Evolutionary conservation across 495 filamentous ascomycete genomes (phyloP), one percentile per base, ranked within the genome.

Genomic region (Chlorociboria aeruginascens): DNA sequence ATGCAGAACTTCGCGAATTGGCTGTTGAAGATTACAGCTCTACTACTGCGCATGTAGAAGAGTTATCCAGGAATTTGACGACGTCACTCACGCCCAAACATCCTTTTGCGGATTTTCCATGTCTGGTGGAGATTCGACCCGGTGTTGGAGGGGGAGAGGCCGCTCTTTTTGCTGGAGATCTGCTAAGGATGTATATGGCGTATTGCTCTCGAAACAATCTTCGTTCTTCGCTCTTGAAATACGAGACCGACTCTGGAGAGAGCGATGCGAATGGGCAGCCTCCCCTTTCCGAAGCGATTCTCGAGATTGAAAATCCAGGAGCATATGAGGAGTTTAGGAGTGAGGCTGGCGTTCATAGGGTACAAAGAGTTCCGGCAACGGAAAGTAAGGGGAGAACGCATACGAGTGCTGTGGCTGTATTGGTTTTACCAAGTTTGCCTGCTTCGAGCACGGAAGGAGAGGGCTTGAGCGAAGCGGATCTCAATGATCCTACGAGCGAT

Each of bases 111-210:
- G 74, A 87, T 48, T 78, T 98, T 54, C 86, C 88, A 36, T 95
- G 90, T 54, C 69, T 98, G 33, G 62, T 98, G 33, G 92, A 98
- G 63, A 84, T 98, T 32, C 78, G 88, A 3, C 92, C 92, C 6
- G 92, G 92, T 2, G 88, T 86, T n/a, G 92, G 92, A 37, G 92
- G 92, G 12, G 79, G 82, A 50, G 92, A 98, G 63, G 90, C 90
- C 2, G 82, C 82, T 10, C 72, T 94, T 47, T 98, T 98, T 54
- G 87, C 89, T 32, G 81, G 78, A 38, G 81, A 95, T 53, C 66
- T 98, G 31, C 72, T 95, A 43, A 76, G 78, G 51, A 96, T 98
- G 92, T 98, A 98, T 61, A 76, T 76, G 51, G 62, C 68, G 3
- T 93, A 89, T 62, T 95, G 87, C 66, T 63, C 72, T 7, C 71